phyloP scores from a whole-genome alignment of 257 asterid species.

The Rehmannia glutinosa region DNA sequence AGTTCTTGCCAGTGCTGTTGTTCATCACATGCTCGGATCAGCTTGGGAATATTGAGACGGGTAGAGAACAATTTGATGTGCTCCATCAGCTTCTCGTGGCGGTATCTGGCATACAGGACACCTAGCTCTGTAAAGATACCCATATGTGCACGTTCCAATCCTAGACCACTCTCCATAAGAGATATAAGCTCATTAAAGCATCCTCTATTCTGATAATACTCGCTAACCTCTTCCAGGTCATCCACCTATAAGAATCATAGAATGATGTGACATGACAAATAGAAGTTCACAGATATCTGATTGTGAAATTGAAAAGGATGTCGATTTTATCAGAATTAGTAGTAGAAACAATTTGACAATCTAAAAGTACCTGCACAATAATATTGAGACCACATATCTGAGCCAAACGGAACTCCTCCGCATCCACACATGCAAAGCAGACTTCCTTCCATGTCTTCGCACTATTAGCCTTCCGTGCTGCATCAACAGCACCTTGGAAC shows the following conservation, averaged over 20 bases:
- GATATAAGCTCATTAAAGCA: slow-evolving; percentile 97
- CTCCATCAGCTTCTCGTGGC: slow-evolving; percentile 99
- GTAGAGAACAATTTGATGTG: slow-evolving; percentile 95
- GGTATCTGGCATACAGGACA: slow-evolving; percentile 96
- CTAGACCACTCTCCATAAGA: slow-evolving; percentile 99
- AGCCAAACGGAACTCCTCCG: slow-evolving; percentile 99
- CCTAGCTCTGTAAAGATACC: slow-evolving; percentile 99
- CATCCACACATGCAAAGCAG: slow-evolving; percentile 96
- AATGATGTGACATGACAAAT: not conserved
- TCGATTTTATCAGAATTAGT: too few species aligned
- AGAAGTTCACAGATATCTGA: not conserved
- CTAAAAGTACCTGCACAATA: slow-evolving; percentile 79
- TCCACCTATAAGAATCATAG: slow-evolving; percentile 63
- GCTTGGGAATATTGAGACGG: slow-evolving; percentile 97
- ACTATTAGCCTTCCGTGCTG: slow-evolving; percentile 95
- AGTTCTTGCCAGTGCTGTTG: slow-evolving; percentile 99
- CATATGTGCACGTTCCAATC: slow-evolving; percentile 99
- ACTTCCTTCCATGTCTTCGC: slow-evolving; percentile 97
- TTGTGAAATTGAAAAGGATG: not conserved
- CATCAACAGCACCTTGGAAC: slow-evolving; percentile 97
- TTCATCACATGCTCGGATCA: slow-evolving; percentile 98
- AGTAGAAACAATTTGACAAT: slow-evolving; percentile 12
- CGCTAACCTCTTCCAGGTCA: slow-evolving; percentile 99
- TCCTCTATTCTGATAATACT: slow-evolving; percentile 93
- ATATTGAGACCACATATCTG: slow-evolving; percentile 99